phyloP scores from a whole-genome alignment of 805 yeast species.

The Kodamaea nitidulidarum region DNA sequence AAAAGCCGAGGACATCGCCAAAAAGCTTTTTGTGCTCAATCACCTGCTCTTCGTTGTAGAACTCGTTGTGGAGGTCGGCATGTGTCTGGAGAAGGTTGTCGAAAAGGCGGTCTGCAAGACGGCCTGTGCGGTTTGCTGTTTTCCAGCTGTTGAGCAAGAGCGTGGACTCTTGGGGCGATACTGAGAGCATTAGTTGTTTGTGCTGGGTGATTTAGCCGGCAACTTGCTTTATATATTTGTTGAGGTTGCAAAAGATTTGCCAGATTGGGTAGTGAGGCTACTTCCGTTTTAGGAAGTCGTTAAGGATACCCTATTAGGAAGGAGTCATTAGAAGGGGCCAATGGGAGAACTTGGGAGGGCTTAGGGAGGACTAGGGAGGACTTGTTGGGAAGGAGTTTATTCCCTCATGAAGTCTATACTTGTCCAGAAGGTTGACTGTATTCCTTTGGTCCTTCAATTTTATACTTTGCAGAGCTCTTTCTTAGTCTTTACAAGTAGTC shows the following conservation, averaged over 20 bases:
- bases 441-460: too few species aligned
- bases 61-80: constrained; percentile 20
- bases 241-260: constrained; percentile 2
- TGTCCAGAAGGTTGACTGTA: too few species aligned
- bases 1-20: constrained; percentile 32
- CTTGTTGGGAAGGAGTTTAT: too few species aligned
- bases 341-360: too few species aligned
- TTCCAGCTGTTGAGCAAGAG: constrained; percentile 6
- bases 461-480: too few species aligned
- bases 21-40: constrained; percentile 32
- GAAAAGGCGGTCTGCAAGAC: constrained; percentile 29
- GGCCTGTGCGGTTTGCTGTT: constrained; percentile 20
- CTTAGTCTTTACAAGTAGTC: too few species aligned
- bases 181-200: background rate
- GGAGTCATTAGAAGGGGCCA: too few species aligned
- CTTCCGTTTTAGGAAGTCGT: background rate
- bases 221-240: constrained; percentile 1
- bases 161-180: constrained; percentile 1
- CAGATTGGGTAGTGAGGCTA: background rate
- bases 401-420: too few species aligned
- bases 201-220: background rate
- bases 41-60: constrained; percentile 23
- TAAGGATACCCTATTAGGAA: background rate
- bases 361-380: too few species aligned
- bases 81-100: constrained; percentile 31